Evolutionary conservation across 108 stramenopile genomes (phyloP).

Genomic region (Nannochloropsis salina): DNA sequence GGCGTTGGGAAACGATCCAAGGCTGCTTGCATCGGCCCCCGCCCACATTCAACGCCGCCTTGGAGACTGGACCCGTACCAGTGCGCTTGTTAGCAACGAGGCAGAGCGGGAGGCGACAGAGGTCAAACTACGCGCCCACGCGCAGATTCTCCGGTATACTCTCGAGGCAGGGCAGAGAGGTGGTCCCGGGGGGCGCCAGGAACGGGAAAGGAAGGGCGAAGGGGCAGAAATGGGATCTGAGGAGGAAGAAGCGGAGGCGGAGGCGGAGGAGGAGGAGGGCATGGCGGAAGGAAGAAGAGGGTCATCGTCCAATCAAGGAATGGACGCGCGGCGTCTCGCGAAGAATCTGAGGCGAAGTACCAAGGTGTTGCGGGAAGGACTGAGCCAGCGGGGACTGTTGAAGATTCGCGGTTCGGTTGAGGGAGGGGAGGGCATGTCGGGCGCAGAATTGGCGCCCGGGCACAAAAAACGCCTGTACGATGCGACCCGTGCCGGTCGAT

Average conservation of each 20-base stretch:
- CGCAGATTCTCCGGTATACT: not conserved
- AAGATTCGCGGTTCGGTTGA: not conserved
- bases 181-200: not conserved
- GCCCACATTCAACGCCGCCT: not conserved
- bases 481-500: not conserved
- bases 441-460: not conserved
- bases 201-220: not conserved
- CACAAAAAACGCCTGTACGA: not conserved
- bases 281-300: too few species aligned
- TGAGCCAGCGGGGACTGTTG: not conserved
- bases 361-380: not conserved
- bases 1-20: not conserved
- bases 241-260: not conserved
- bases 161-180: not conserved
- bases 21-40: not conserved
- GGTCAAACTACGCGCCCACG: not conserved
- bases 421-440: not conserved
- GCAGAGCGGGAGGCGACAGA: constrained; percentile 4
- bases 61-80: not conserved
- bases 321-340: not conserved
- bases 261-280: too few species aligned
- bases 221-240: not conserved
- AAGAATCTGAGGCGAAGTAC: not conserved
- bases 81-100: not conserved
- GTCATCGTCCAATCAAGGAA: not conserved